Conservation (phyloP, 768 basidiomycete genomes). For the Vararia minispora region DNA sequence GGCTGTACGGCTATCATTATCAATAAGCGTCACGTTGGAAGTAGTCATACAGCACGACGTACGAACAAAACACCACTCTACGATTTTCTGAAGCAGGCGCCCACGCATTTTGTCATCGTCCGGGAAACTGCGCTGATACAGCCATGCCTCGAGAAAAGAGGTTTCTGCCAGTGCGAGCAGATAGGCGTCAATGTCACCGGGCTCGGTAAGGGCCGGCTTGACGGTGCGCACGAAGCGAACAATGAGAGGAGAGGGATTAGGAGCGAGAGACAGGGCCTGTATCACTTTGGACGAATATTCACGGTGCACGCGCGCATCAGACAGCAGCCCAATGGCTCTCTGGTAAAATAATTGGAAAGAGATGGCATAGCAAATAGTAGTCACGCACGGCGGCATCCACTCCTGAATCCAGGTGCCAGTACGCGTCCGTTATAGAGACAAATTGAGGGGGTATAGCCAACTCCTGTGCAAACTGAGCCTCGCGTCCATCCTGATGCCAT, state of each 20-base stretch:
- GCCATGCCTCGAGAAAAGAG: slow-evolving; percentile 64
- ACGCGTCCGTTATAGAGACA: slow-evolving; percentile 65
- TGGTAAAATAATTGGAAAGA: slow-evolving; percentile 16
- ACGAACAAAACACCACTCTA: slow-evolving; percentile 66
- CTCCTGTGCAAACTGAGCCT: slow-evolving; percentile 36
- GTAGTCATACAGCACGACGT: slow-evolving; percentile 49
- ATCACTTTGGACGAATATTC: slow-evolving; percentile 75
- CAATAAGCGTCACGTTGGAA: no score
- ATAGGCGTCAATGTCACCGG: slow-evolving; percentile 63
- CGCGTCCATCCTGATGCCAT: slow-evolving; percentile 61
- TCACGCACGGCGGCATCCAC: slow-evolving; percentile 48
- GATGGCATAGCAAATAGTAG: no score
- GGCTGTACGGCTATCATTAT: no score
- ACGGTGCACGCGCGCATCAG: slow-evolving; percentile 62
- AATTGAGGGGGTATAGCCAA: slow-evolving; percentile 70
- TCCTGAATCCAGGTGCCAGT: slow-evolving; percentile 73
- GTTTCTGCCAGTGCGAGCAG: slow-evolving; percentile 53
- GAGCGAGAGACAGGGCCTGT: slow-evolving; percentile 42
- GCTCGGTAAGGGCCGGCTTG: slow-evolving; percentile 59
- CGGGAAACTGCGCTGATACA: slow-evolving; percentile 58
- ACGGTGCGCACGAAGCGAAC: slow-evolving; percentile 67
- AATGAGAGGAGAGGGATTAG: slow-evolving; percentile 41
- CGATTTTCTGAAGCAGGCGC: slow-evolving; percentile 43
- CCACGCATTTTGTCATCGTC: slow-evolving; percentile 43
- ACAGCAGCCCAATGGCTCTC: slow-evolving; percentile 63